phyloP scores from a whole-genome alignment of 2,329 filamentous ascomycete species.

The Colletotrichum scovillei region DNA sequence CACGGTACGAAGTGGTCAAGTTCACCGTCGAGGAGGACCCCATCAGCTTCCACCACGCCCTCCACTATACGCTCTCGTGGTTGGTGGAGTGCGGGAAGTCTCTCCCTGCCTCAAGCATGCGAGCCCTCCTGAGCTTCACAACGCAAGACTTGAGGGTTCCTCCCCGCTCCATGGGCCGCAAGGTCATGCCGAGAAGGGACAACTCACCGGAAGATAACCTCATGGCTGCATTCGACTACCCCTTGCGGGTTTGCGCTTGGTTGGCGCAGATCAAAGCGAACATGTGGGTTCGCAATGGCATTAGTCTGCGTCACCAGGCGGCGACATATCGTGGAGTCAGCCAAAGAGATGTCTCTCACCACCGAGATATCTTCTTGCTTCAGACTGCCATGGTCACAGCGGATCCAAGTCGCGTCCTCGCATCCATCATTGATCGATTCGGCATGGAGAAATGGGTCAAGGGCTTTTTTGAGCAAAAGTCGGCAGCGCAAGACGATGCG shows the following conservation, averaged over 20 bases:
- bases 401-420: conserved; percentile 83
- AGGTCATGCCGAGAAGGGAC: conserved; percentile 66
- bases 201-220: conserved; percentile 80
- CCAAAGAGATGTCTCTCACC: conserved; percentile 91
- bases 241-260: conserved; percentile 94
- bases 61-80: conserved; percentile 98
- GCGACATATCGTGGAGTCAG: conserved; percentile 91
- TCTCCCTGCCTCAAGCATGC: conserved; percentile 75
- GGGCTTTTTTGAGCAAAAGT: conserved; percentile 79
- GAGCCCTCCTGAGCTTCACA: conserved; percentile 77
- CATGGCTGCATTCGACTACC: conserved; percentile 91
- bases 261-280: conserved; percentile 97
- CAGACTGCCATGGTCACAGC: conserved; percentile 92
- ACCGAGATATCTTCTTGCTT: conserved; percentile 92
- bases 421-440: conserved; percentile 91
- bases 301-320: conserved; percentile 95
- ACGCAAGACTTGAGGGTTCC: conserved; percentile 75
- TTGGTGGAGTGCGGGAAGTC: conserved; percentile 88
- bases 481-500: conserved; percentile 81
- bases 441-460: conserved; percentile 89
- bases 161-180: conserved; percentile 70
- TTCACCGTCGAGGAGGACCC: conserved; percentile 90
- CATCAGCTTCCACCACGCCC: conserved; percentile 96
- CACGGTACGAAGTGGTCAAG: conserved; percentile 78
- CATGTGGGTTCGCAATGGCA: conserved; percentile 98